Evolutionary conservation across 345 rosid genomes (phyloP), one percentile per base, ranked within the genome.

Genomic region (Gossypium sturtianum): DNA sequence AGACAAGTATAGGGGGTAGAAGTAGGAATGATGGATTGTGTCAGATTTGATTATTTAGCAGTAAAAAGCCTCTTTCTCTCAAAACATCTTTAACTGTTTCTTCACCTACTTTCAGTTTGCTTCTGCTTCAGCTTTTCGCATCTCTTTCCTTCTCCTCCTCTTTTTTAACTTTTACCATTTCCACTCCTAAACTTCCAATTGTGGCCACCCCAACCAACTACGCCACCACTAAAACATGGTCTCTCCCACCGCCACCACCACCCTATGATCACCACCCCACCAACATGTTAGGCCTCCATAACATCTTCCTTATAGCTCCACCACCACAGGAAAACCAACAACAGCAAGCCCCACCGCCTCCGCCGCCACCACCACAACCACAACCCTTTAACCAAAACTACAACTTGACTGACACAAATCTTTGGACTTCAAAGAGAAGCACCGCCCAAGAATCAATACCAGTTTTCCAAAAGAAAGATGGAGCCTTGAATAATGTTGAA

Each of bases 241-340:
- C 80, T 45, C 61, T 76, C 74, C 45, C 83, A 73, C 57, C 83
- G 1, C 0, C 68, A 9, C 74, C 43, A 25, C 19, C 73, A 69
- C 29, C 66, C 23, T 73, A 68, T 44, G 68, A 44, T 15, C 38
- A 22, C 59, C 62, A 74, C 76, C 70, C 56, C 45, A 66, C 76
- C 69, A 82, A 68, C 90, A 90, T 90, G 93, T 53, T 92, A 47
- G 88, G 89, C 57, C 90, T 90, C 60, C 89, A 83, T 71, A 91
- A 90, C 84, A 84, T 86, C 74, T 61, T 90, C 80, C 76, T 90
- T 77, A 62, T 89, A 13, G 77, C 89, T 70, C 89, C 88, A 16
- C 84, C 84, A 4, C 71, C 87, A 62, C 81, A 78, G 43, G 56
- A 64, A 45, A 70, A 75, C 56, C 51, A 74, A 66, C 75, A 76